Evolutionary conservation across 768 basidiomycete genomes (phyloP).

Genomic region (Lactifluus pinguis): DNA sequence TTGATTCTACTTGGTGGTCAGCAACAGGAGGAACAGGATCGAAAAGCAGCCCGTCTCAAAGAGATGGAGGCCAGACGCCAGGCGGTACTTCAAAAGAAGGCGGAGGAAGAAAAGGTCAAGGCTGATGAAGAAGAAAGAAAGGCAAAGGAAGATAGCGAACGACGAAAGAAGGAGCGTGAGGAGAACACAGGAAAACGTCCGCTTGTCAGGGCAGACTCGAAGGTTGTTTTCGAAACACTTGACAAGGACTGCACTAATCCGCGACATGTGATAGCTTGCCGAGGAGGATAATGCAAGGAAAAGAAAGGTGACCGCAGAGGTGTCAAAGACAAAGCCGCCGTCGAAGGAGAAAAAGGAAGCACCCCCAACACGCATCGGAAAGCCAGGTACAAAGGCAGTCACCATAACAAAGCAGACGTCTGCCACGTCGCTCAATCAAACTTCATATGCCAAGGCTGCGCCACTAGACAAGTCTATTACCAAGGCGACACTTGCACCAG

Average conservation of each 20-base stretch:
- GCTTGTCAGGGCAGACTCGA: conserved; percentile 47
- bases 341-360: conserved; percentile 41
- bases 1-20: conserved; percentile 25
- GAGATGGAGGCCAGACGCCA: conserved; percentile 82
- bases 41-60: conserved; percentile 61
- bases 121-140: conserved; percentile 61
- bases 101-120: conserved; percentile 63
- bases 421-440: conserved; percentile 1
- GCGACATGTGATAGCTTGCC: conserved; percentile 24
- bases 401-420: conserved; percentile 15
- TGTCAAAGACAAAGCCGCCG: conserved; percentile 37
- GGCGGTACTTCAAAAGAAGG: conserved; percentile 60
- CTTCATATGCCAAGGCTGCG: conserved; percentile 16
- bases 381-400: conserved; percentile 26
- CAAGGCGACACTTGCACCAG: conserved; percentile 32
- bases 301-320: conserved; percentile 47
- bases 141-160: conserved; percentile 63
- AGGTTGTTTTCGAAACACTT: conserved; percentile 31
- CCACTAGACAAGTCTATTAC: conserved; percentile 26
- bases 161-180: conserved; percentile 74
- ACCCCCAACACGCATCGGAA: conserved; percentile 25
- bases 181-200: conserved; percentile 65
- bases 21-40: conserved; percentile 87
- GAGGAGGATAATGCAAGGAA: conserved; percentile 70
- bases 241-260: neutral